Base-by-base conservation (phyloP, 306 rosid species). In the Cajanus cajan region DNA sequence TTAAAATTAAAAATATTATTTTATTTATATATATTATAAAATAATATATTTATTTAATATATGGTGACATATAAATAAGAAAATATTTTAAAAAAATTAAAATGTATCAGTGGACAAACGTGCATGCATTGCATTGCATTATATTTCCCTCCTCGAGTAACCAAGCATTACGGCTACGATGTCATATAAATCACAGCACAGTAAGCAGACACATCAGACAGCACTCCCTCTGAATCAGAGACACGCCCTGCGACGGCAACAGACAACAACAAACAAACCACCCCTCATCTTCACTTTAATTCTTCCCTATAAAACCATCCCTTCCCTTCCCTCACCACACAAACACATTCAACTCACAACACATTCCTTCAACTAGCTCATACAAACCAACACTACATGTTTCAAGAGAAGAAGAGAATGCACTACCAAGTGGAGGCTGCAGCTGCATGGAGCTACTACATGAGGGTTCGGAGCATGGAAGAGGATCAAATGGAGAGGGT, bases 401-500 rank as follows among this genome's bases (percentile, higher is more conserved):
- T 28, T 28, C 74, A 77, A 82, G 52, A 59, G 44, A 66, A 39
- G 48, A 73, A 48, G 1, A 10, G 37, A 34, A 67, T 90, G 96
- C 94, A 93, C 7, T 89, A 90, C 51, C 92, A 90, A 74, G 81
- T 40, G 11, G 90, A 87, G 24, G 78, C 80, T 11, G 44, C 69
- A 1, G 25, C 50, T 16, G 28, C 89, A 54, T 87, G 93, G 93
- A 84, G 88, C 12, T 82, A 88, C 21, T 79, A 74, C 37, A 80
- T 87, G 85, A 44, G 80, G 10, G 52, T 86, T 3, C 51, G 80
- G 59, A 86, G 75, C 50, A 77, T 45, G 59, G 89, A 74, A 14
- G 88, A 72, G 6, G 88, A 88, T 18, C 79, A 85, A 4, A 36
- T 89, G 82, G 91, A 87, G 76, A 83, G 84, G 59, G 87, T 94